phyloP scores from a whole-genome alignment of 352 stramenopile genomes.

The Globisporangium nagaii region DNA sequence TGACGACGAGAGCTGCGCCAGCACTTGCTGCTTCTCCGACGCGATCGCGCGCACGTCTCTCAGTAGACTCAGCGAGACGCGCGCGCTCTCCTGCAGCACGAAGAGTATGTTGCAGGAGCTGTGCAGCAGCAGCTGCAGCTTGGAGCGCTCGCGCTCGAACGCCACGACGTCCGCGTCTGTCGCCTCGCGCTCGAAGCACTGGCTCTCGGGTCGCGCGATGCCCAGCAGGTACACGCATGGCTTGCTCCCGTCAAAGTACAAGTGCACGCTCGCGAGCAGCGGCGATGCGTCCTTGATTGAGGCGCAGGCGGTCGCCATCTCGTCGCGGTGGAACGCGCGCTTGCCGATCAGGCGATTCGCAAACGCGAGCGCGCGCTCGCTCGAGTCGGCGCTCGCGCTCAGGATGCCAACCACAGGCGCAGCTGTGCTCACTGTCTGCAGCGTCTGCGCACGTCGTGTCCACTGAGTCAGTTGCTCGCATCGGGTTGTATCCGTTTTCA shows the following conservation, averaged over 20 bases:
- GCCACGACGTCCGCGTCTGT: not conserved
- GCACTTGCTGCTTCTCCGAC: conserved; percentile 51
- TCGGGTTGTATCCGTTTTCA: too few species aligned
- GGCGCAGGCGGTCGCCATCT: not conserved
- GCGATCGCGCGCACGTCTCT: conserved; percentile 41
- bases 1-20: conserved; percentile 18
- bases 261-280: conserved; percentile 33
- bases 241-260: conserved; percentile 49
- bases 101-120: conserved; percentile 57
- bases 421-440: conserved; percentile 29
- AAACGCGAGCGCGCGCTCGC: conserved; percentile 32
- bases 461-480: too few species aligned
- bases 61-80: conserved; percentile 35
- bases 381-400: conserved; percentile 27
- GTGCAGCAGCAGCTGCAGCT: conserved; percentile 64
- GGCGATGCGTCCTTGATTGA: conserved; percentile 13
- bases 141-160: conserved; percentile 47
- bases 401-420: conserved; percentile 49
- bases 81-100: conserved; percentile 32
- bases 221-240: conserved; percentile 55
- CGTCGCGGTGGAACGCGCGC: conserved; percentile 33
- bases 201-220: conserved; percentile 30
- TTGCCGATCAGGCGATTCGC: conserved; percentile 61
- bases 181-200: conserved; percentile 20
- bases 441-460: too few species aligned